Evolutionary conservation across 257 asterid genomes (phyloP).

Genomic region (Solanum okadae): DNA sequence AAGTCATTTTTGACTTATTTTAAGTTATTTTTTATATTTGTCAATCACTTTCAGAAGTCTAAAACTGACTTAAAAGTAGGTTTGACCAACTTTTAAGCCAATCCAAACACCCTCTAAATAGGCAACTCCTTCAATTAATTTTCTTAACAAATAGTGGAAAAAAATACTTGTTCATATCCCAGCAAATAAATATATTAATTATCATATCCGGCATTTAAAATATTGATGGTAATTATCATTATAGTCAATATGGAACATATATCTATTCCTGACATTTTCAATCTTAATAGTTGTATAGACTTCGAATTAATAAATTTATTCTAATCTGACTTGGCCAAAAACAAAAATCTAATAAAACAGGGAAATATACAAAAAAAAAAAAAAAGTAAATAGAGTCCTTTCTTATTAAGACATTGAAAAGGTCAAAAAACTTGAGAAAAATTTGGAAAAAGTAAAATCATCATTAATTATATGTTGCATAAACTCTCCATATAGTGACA

Average conservation of each 20-base stretch:
- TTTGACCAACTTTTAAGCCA: background rate
- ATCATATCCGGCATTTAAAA: background rate
- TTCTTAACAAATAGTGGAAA: background rate
- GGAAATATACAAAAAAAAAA: background rate
- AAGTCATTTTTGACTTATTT: too few relatives aligned
- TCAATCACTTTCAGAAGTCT: background rate
- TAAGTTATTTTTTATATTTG: background rate
- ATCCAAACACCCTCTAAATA: background rate
- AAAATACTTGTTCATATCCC: background rate
- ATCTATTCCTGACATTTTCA: background rate
- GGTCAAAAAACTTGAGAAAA: background rate
- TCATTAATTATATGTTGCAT: background rate
- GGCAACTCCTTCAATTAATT: background rate
- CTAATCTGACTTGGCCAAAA: background rate
- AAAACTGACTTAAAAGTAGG: background rate
- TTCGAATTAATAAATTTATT: background rate
- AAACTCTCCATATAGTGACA: background rate
- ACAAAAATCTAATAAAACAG: background rate
- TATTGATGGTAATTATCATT: background rate
- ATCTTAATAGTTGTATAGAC: background rate
- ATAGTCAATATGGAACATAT: background rate
- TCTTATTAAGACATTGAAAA: background rate
- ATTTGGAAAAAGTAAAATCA: background rate
- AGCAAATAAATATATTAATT: background rate
- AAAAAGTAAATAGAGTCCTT: background rate